Conservation (phyloP, 2,329 filamentous ascomycete species). For the Aspergillus caelatus region DNA sequence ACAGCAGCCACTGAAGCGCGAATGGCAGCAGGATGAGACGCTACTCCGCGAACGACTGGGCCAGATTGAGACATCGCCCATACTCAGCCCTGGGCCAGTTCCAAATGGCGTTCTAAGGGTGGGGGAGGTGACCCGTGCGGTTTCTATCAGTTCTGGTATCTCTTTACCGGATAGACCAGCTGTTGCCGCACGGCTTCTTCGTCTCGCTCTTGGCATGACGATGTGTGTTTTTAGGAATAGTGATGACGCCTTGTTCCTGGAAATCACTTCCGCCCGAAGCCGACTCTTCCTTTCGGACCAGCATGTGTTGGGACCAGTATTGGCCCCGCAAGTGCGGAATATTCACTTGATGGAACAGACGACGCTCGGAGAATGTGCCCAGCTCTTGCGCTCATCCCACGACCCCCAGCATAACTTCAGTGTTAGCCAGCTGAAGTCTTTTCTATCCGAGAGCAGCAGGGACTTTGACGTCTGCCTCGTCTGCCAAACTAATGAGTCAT, state of each 20-base stretch:
- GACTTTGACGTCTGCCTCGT: background rate
- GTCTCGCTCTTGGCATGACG: background rate
- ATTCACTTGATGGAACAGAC: background rate
- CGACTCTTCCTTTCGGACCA: background rate
- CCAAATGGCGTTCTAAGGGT: background rate
- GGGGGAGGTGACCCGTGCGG: background rate
- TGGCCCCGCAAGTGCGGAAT: background rate
- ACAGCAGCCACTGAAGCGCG: background rate
- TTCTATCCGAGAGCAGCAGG: background rate
- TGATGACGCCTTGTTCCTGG: background rate
- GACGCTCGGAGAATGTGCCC: background rate
- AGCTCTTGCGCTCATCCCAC: background rate
- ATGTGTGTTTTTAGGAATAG: background rate
- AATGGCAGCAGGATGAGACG: background rate
- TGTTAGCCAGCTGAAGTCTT: background rate
- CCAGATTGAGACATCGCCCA: background rate
- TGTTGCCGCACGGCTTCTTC: background rate
- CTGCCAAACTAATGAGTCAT: background rate
- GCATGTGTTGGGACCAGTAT: background rate
- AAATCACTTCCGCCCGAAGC: background rate
- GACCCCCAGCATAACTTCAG: background rate
- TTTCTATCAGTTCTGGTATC: background rate
- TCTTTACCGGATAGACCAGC: background rate
- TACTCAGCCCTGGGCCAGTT: background rate
- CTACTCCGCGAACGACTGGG: background rate